A percentile compares a stretch with the other conserved stretches of the same genome.
phyloP scores from a whole-genome alignment of 1,284 basidiomycete species.

The Agaricales sp. region DNA sequence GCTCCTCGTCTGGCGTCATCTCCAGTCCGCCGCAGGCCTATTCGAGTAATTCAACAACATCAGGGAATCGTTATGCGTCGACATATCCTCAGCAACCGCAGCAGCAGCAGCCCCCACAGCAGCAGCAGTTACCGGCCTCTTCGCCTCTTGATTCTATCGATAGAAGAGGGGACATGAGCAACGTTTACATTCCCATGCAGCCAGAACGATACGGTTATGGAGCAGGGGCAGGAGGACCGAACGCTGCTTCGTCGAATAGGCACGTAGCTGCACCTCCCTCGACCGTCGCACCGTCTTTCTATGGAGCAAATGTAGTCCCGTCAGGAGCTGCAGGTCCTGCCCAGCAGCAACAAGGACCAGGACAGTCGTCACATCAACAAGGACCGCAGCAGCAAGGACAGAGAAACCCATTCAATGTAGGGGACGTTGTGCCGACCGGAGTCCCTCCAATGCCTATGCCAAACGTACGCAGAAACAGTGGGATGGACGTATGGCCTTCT shows the following conservation, averaged over 20 bases:
- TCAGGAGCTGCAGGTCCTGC: constrained; percentile 28
- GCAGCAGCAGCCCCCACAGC: constrained; percentile 23
- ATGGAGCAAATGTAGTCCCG: constrained; percentile 49
- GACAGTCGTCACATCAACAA: constrained; percentile 36
- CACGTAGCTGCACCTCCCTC: constrained; percentile 40
- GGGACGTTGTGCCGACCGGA: constrained; percentile 4
- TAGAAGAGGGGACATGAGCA: constrained; percentile 52
- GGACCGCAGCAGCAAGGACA: too few relatives aligned
- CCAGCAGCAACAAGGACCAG: constrained; percentile 41
- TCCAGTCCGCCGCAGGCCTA: constrained; percentile 68
- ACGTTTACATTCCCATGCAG: constrained; percentile 68
- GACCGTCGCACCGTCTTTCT: constrained; percentile 52
- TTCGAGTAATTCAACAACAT: constrained; percentile 34
- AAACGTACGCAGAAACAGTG: constrained; percentile 46
- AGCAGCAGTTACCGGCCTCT: too few relatives aligned
- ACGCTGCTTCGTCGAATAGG: constrained; percentile 22
- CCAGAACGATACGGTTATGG: constrained; percentile 65
- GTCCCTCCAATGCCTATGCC: not conserved
- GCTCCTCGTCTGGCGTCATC: constrained; percentile 36
- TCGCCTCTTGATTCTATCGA: constrained; percentile 50
- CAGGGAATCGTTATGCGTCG: constrained; percentile 47
- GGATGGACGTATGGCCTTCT: constrained; percentile 69
- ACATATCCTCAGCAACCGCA: constrained; percentile 33
- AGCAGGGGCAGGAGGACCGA: constrained; percentile 23
- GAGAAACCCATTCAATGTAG: constrained; percentile 39